These are phyloP conservation scores for Sphaerosporella brunnea DNA, from an alignment of 495 filamentous ascomycete genomes.

Conservation along the genomic window DNA sequence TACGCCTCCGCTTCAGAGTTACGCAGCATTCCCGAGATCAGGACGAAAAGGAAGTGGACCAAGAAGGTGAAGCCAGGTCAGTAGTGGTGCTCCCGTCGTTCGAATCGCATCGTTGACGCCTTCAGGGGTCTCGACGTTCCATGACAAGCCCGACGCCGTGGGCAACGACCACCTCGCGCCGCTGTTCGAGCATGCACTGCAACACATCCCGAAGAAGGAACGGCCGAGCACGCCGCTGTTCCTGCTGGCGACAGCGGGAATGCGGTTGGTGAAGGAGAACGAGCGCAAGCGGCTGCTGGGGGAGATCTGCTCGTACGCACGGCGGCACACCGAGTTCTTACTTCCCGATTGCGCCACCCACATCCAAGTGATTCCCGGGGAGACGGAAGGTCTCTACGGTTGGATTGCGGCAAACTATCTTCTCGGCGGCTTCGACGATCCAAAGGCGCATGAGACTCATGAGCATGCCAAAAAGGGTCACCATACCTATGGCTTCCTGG, in stretches of 20 bases:
- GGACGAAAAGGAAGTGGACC: constrained; percentile 72
- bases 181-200: constrained; percentile 65
- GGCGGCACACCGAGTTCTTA: constrained; percentile 58
- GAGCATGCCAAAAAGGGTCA: constrained; percentile 62
- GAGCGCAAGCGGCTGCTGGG: constrained; percentile 54
- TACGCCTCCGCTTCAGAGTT: constrained; percentile 42
- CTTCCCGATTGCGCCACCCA: constrained; percentile 81
- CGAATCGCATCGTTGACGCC: too few relatives aligned
- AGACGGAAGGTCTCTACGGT: constrained; percentile 93
- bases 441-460: constrained; percentile 48
- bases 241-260: constrained; percentile 88
- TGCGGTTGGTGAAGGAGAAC: constrained; percentile 65
- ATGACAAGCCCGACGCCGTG: constrained; percentile 52
- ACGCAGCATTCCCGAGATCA: constrained; percentile 54
- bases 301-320: constrained; percentile 71
- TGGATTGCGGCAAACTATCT: constrained; percentile 98
- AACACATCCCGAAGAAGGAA: constrained; percentile 61
- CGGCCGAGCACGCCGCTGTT: constrained; percentile 78
- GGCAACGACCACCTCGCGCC: constrained; percentile 63
- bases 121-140: constrained; percentile 72
- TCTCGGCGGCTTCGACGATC: constrained; percentile 78
- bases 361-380: constrained; percentile 90
- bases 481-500: constrained; percentile 91
- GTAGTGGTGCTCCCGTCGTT: too few relatives aligned
- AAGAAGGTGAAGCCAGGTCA: constrained; percentile 78